These are phyloP conservation scores for Pythium insidiosum DNA, from an alignment of 352 stramenopile species.

Conservation along the genomic window DNA sequence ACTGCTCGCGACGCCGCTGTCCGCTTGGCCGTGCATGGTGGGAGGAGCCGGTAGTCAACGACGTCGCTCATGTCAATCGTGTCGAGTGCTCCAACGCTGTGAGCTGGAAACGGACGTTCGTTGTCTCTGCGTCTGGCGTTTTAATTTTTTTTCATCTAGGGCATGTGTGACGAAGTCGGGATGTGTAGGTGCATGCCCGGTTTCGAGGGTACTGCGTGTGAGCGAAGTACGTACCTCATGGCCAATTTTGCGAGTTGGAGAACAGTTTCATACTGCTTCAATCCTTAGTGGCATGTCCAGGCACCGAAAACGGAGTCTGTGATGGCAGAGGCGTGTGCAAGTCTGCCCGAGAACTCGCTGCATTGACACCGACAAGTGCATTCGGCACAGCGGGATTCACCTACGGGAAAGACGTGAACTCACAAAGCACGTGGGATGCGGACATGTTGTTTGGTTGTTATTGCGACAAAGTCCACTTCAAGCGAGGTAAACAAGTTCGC, in stretches of 20 bases:
- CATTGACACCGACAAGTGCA: constrained; percentile 26
- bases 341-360: constrained; percentile 44
- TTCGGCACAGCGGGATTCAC: constrained; percentile 31
- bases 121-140: not conserved
- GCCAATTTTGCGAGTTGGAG: not conserved
- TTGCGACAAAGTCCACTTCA: constrained; percentile 73
- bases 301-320: constrained; percentile 22
- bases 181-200: constrained; percentile 45
- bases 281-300: constrained; percentile 49
- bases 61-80: constrained; percentile 41
- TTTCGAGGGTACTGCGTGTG: constrained; percentile 64
- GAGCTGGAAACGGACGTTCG: not conserved
- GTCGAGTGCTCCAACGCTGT: constrained; percentile 73
- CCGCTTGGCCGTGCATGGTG: constrained; percentile 55
- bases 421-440: constrained; percentile 79
- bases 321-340: constrained; percentile 34
- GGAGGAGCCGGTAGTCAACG: constrained; percentile 34
- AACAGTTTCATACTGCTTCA: not conserved
- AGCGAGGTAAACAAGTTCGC: constrained; percentile 33
- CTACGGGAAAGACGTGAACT: constrained; percentile 74
- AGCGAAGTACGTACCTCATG: constrained; percentile 30
- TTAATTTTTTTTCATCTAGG: constrained; percentile 16
- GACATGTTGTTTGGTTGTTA: constrained; percentile 81
- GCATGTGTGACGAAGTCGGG: constrained; percentile 43
- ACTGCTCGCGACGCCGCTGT: constrained; percentile 50